Conservation (phyloP, 1,284 basidiomycete species). For the Rhodotorula mucilaginosa region DNA sequence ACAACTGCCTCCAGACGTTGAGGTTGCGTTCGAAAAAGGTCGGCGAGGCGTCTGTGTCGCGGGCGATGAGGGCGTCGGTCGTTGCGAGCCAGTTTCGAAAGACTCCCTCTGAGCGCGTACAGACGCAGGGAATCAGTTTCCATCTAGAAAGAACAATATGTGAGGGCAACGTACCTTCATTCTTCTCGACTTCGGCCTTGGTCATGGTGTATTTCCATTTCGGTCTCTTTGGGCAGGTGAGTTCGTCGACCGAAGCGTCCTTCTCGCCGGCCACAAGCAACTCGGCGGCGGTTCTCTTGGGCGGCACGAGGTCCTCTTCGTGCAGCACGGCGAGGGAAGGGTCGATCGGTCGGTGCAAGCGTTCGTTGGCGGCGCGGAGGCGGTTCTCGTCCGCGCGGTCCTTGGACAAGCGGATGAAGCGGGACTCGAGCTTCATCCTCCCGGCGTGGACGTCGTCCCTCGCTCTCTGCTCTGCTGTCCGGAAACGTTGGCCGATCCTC, state of each 20-base stretch:
- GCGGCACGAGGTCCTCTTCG: slow-evolving; percentile 25
- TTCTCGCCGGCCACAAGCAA: not conserved
- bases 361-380: slow-evolving; percentile 15
- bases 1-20: slow-evolving; percentile 89
- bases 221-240: slow-evolving; percentile 67
- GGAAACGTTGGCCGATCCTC: slow-evolving; percentile 18
- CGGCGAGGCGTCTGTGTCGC: slow-evolving; percentile 52
- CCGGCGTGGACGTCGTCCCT: slow-evolving; percentile 26
- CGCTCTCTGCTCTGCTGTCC: slow-evolving; percentile 21
- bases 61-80: slow-evolving; percentile 28
- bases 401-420: slow-evolving; percentile 34
- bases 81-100: slow-evolving; percentile 39
- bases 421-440: slow-evolving; percentile 32
- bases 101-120: slow-evolving; percentile 34
- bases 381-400: slow-evolving; percentile 15
- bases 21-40: slow-evolving; percentile 84
- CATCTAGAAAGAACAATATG: not conserved
- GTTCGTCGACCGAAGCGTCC: slow-evolving; percentile 1
- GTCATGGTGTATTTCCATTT: slow-evolving; percentile 59
- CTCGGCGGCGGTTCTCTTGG: not conserved
- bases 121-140: too few relatives aligned
- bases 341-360: slow-evolving; percentile 24
- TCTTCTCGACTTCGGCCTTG: slow-evolving; percentile 37
- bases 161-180: slow-evolving; percentile 30
- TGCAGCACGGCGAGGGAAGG: slow-evolving; percentile 15